Evolutionary conservation across 352 stramenopile species (phyloP).

Genomic region (Globisporangium lucens): DNA sequence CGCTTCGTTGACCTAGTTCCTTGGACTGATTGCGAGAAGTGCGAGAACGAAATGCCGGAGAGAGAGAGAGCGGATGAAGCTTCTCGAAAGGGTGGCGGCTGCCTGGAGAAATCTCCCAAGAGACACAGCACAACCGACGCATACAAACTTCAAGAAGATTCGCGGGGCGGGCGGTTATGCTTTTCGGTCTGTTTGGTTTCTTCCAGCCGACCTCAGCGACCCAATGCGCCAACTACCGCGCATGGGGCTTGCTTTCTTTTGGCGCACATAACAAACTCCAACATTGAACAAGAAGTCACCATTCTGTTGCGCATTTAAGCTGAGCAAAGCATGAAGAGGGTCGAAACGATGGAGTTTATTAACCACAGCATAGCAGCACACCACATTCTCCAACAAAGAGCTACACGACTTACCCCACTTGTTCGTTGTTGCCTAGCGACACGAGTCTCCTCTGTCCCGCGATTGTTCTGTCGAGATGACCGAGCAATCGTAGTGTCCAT

Average conservation of each 20-base stretch:
- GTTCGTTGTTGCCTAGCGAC: neutral
- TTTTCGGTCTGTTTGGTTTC: neutral
- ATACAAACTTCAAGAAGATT: conserved; percentile 8
- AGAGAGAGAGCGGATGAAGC: neutral
- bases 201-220: neutral
- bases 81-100: neutral
- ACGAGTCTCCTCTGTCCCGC: neutral
- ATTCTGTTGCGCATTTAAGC: neutral
- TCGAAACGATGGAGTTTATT: neutral
- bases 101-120: neutral
- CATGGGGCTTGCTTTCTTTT: neutral
- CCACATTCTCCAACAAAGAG: neutral
- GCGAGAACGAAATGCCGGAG: neutral
- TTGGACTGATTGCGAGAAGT: conserved; percentile 3
- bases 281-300: too few relatives aligned
- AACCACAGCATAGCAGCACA: neutral
- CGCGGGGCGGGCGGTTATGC: neutral
- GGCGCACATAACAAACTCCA: neutral
- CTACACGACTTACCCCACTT: neutral
- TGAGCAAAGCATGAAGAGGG: neutral
- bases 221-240: neutral
- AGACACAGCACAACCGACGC: neutral
- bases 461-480: neutral
- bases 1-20: neutral
- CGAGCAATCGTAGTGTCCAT: neutral